phyloP scores from a whole-genome alignment of 2,329 filamentous ascomycete genomes.

The Epichloe gansuensis region DNA sequence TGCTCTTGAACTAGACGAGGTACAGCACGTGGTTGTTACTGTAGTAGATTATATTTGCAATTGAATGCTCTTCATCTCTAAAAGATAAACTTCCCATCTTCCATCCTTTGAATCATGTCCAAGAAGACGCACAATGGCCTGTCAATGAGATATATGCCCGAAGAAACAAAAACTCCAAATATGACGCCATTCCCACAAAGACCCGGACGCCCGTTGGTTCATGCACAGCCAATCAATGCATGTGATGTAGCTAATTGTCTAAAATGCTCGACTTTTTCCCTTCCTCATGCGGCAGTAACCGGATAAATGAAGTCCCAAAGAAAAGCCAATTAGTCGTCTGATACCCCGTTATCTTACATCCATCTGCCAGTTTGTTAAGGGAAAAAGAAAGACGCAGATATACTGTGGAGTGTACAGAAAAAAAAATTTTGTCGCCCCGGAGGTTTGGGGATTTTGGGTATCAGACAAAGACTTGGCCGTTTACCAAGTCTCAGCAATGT shows the following conservation, averaged over 20 bases:
- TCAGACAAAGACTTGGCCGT: neutral
- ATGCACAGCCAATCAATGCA: neutral
- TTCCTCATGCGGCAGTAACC: neutral
- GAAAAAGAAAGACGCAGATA: neutral
- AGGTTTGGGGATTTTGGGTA: neutral
- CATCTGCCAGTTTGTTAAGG: neutral
- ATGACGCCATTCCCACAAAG: neutral
- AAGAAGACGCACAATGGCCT: neutral
- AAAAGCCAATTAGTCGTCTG: neutral
- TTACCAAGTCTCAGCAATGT: conserved; percentile 75
- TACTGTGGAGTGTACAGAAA: neutral
- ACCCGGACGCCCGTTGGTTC: neutral
- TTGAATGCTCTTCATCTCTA: neutral
- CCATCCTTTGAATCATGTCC: neutral
- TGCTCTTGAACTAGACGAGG: no score
- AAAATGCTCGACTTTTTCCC: neutral
- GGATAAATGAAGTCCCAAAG: neutral
- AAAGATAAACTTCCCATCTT: neutral
- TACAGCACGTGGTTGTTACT: no score
- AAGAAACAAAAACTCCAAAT: neutral
- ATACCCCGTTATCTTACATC: neutral
- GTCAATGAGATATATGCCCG: neutral
- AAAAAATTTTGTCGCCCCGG: neutral
- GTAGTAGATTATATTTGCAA: neutral
- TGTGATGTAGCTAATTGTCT: neutral